Base-by-base conservation (phyloP, 1,139 yeast genomes). In the Scheffersomyces cryptocercus region DNA sequence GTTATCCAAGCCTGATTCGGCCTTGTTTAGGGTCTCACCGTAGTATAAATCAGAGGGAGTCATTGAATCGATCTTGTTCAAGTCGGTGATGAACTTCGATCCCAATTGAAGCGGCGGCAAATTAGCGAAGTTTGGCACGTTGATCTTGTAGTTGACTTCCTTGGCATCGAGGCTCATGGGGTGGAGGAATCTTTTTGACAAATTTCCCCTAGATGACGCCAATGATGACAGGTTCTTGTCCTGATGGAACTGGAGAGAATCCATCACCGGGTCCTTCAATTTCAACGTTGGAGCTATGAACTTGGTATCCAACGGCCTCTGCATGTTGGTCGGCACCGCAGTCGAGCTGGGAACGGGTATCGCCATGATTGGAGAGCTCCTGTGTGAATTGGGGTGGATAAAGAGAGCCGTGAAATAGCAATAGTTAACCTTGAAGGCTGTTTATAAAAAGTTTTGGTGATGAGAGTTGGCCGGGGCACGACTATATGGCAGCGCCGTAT, bases 1-100 rank as follows among this genome's bases (percentile, higher is more conserved):
- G 49, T 71, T 73, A 47, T 75, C 79, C 44, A 73, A 61, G 4
- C 48, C 47, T 1, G 74, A 74, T 7, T 70, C 58, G 36, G 69
- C 67, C 46, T 70, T 70, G 50, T 67, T 70, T 35, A 69, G 53
- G 41, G 68, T 61, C 44, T 67, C 71, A 29, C 68, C 70, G 28
- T 70, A 69, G 51, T 70, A 74, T 43, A 75, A 59, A 51, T 75
- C 79, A 7, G 68, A 63, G 3, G 80, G 80, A 12, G 72, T 65
- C 68, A 67, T 68, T 32, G 76, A 67, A 50, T 75, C 80, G 42
- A 74, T 71, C 46, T 69, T 70, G 52, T 67, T 71, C 52, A 73
- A 62, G 50, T 74, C 77, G 20, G 73, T 59, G 50, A 75, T 71
- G 55, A 72, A 74, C 54, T 72, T 73, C 41, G 66, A 64, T 4